These are phyloP conservation scores for Castanospermum australe DNA, from an alignment of 306 rosid genomes.

Conservation along the genomic window DNA sequence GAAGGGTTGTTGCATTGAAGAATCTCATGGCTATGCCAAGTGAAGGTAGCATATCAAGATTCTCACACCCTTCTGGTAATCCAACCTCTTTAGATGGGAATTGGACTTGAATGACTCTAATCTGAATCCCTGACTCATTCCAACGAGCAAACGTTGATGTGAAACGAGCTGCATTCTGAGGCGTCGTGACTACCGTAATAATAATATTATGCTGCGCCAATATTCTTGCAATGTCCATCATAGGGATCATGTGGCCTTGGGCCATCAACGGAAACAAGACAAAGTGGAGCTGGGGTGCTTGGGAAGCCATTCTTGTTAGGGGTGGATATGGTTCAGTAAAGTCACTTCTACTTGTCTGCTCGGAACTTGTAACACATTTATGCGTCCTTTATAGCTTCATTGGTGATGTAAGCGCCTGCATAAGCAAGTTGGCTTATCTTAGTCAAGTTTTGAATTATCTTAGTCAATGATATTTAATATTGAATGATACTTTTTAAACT, in stretches of 20 bases:
- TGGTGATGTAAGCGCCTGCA: slow-evolving; percentile 7
- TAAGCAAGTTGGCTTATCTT: neutral
- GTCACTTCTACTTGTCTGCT: neutral
- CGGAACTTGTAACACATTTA: neutral
- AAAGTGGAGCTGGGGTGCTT: slow-evolving; percentile 42
- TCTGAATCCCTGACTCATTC: slow-evolving; percentile 8
- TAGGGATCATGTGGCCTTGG: slow-evolving; percentile 69
- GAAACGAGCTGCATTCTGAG: slow-evolving; percentile 48
- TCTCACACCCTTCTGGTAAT: slow-evolving; percentile 45
- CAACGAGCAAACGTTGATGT: slow-evolving; percentile 26
- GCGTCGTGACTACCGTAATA: slow-evolving; percentile 57
- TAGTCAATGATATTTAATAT: too few species aligned
- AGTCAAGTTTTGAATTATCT: neutral
- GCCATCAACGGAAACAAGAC: slow-evolving; percentile 62
- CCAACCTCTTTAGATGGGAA: slow-evolving; percentile 12
- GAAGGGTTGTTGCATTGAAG: slow-evolving; percentile 29
- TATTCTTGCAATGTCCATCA: slow-evolving; percentile 60
- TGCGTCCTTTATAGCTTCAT: neutral
- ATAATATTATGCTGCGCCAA: slow-evolving; percentile 40
- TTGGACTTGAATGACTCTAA: slow-evolving; percentile 31
- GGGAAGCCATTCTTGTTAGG: slow-evolving; percentile 23
- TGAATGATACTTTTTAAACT: neutral
- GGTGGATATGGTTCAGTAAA: neutral
- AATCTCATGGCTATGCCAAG: neutral
- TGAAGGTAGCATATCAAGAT: slow-evolving; percentile 47